Conservation (phyloP, 176 grass and related monocot genomes). For the Cenchrus fungigraminus region DNA sequence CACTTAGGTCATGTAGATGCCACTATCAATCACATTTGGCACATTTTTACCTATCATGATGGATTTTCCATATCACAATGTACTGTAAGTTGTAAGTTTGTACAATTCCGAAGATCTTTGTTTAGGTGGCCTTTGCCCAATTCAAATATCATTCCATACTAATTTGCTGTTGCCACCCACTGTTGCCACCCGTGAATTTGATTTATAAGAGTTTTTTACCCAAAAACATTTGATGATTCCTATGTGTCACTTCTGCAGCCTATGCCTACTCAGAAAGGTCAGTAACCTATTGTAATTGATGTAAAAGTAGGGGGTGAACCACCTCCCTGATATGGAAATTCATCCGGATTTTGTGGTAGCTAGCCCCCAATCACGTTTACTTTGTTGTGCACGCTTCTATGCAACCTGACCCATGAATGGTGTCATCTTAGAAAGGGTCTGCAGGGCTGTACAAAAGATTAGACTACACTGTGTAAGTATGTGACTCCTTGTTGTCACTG, state of each 20-base stretch:
- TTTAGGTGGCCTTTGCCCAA: neutral
- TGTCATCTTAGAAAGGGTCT: neutral
- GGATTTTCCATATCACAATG: neutral
- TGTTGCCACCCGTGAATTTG: neutral
- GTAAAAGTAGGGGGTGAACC: neutral
- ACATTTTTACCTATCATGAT: neutral
- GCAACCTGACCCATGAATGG: neutral
- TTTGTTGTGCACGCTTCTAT: neutral
- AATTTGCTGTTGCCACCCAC: neutral
- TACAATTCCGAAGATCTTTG: neutral
- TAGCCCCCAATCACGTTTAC: neutral
- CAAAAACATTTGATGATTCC: neutral
- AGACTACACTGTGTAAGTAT: neutral
- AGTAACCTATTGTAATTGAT: neutral
- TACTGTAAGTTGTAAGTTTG: neutral
- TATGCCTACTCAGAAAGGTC: too few species aligned
- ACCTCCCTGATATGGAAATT: neutral
- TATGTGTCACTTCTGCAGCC: neutral
- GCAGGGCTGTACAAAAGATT: neutral
- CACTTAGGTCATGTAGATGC: too few species aligned
- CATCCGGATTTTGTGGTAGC: neutral
- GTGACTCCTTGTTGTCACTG: neutral
- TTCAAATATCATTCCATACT: neutral
- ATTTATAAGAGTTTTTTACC: neutral
- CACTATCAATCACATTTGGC: neutral